Base-by-base conservation (phyloP, 768 basidiomycete genomes). In the Suillus ampliporus region DNA sequence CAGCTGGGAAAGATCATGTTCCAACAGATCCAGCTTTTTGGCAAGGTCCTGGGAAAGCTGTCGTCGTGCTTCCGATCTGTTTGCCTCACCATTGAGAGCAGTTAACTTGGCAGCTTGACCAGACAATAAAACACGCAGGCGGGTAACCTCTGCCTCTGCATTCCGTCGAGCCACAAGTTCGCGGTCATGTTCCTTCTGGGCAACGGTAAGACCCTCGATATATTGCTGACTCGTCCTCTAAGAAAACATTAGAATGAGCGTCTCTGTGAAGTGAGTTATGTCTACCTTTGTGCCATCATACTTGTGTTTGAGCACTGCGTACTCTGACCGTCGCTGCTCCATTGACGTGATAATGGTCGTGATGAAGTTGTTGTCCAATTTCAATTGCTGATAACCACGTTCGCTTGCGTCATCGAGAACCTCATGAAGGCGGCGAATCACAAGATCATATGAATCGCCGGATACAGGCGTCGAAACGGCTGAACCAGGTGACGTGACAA, bases 211-310 rank as follows among this genome's bases (percentile, higher is more conserved):
- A 46, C 97, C 97, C 65, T 95, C 91, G 60, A 95, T 92, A 64
- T 92, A 96, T 66, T 94, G 92, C 66, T 92, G 91, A 72, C 94
- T 97, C 53, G 92, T 88, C 56, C 97, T 83, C 97, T 99, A 72
- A 38, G 51, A 41, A 19, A 58, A 53, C 58, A 65, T 57, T 43
- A 59, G 58, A 47, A 52, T 50, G 48, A 54, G 7, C 61, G 28
- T 47, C 41, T 44, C 15, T 26, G 40, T 35, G 34, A 57, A 59
- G 7, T 56, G 44, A 41, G 21, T 50, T 3, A 28, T n/a, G 75
- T 85, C 64, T 66, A 97, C 97, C 86, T 95, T 94, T 73, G 92
- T 87, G 11, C 90, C 89, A 72, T 95, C 93, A 64, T 97, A 85
- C 74, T 87, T 92, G 60, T 77, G 82, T 72, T 90, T 94, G 69